Evolutionary conservation across 2,329 filamentous ascomycete species (phyloP), one percentile per base, ranked within the genome.

Genomic region (Amauroascus verrucosus): DNA sequence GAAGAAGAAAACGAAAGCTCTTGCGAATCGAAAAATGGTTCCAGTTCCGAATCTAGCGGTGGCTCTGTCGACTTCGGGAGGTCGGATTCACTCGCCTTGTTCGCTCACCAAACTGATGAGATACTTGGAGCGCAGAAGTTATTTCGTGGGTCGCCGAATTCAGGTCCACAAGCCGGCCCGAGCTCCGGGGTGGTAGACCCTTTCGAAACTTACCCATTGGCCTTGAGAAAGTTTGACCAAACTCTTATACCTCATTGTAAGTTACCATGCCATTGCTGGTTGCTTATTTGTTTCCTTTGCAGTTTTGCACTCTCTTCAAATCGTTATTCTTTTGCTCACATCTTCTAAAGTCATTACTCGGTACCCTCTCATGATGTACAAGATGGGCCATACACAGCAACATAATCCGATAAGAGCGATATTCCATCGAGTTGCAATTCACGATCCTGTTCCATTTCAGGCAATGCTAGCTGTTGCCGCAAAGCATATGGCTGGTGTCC

Each of bases 361-460:
- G 13, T 66, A 66, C 52, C 64, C 64, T n/a, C 60, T 64, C 26
- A 66, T 65, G 64, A 66, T 66, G 64, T 66, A 66, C 54, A 66
- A 65, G 50, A 62, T 66, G 54, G 60, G 58, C 48, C 58, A 61
- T 35, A 56, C 59, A 1, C 51, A 62, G 7, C 58, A 62, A 40
- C 56, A 61, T 30, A 65, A 66, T 43, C 64, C 64, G 11, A 63
- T 65, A 54, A 57, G 61, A 56, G 62, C 59, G 37, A 66, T 66
- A 52, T 66, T 66, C 43, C 62, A 61, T 20, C 61, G 61, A 26
- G 57, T 66, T 41, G 63, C 63, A 2, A 50, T 66, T 24, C 60
- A 64, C 35, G 64, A 65, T 51, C 58, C 54, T n/a, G 55, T 65
- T 22, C 61, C 64, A 4, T 66, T 66, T 41, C 64, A 66, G 32